These are phyloP conservation scores for Fimicolochytrium jonesii DNA, from an alignment of 192 early-diverging fungal genomes.

Conservation along the genomic window DNA sequence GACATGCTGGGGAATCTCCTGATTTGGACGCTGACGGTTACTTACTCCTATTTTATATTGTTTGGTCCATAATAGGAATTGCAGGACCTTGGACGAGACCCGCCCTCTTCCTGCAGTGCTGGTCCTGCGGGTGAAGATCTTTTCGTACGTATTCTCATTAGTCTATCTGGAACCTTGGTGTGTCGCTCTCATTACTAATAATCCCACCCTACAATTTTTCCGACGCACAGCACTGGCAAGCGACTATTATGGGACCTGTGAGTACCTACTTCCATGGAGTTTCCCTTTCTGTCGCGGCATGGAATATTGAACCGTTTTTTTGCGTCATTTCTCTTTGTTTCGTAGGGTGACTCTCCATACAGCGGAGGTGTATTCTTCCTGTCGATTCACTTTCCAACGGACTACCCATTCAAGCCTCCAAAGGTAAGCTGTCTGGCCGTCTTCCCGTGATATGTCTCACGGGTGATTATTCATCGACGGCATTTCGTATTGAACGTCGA, in stretches of 20 bases:
- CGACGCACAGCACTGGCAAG: constrained; percentile 79
- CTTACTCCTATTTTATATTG: neutral
- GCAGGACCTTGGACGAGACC: constrained; percentile 93
- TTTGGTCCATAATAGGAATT: constrained; percentile 53
- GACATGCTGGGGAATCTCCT: too few species aligned
- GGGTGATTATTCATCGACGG: too few species aligned
- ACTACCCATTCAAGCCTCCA: constrained; percentile 98
- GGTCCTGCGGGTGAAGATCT: constrained; percentile 88
- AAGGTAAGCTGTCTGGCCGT: constrained; percentile 56
- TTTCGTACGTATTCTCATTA: constrained; percentile 42
- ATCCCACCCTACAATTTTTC: neutral
- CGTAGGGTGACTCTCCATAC: constrained; percentile 86
- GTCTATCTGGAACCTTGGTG: neutral
- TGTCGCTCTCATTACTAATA: neutral
- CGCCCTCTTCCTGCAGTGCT: constrained; percentile 95
- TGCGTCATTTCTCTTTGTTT: too few species aligned
- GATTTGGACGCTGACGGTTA: too few species aligned
- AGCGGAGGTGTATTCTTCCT: constrained; percentile 95
- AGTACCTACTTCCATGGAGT: constrained; percentile 40
- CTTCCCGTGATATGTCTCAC: neutral
- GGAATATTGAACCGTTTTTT: neutral
- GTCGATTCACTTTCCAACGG: constrained; percentile 95
- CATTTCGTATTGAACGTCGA: too few species aligned
- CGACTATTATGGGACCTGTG: constrained; percentile 97
- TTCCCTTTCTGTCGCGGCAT: neutral